Base-by-base conservation (phyloP, 208 protist species). In the Angomonas desouzai region DNA sequence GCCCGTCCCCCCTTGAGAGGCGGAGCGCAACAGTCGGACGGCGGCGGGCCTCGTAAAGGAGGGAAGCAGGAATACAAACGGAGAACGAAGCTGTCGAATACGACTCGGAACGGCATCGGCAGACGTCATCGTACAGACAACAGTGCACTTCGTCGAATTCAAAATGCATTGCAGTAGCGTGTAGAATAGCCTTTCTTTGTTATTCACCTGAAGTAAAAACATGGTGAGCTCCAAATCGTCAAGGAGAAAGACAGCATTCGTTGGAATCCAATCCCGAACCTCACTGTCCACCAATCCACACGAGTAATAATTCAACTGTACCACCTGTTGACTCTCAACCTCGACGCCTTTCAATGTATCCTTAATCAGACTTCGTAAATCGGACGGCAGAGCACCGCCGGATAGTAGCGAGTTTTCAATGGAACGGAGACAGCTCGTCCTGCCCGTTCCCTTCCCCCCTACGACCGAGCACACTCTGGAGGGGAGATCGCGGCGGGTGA, bases 161-260 rank as follows among this genome's bases (percentile, higher is more conserved):
- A 51, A 6, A 51, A 51, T 51, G 20, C 45, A 22, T 3, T 27
- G 20, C 20, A 51, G 6, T 23, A 51, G n/a, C 20, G 45, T 22
- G 45, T 51, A 51, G 20, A 51, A 51, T 23, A 27, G 9, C 45
- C 20, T 23, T 13, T 27, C 10, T 16, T 51, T 51, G 6, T 23
- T 13, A 51, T 51, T 51, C 10, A 51, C 20, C 20, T 13, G 20
- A 27, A 51, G 45, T 23, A 51, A 23, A 51, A 51, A 51, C 20
- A 27, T 23, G 10, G 45, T 51, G 10, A 51, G 45, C 20, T 51
- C 45, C 6, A 51, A 23, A 23, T 51, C 45, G n/a, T 51, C 45
- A 6, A 51, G 45, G n/a, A 51, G 20, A 51, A 51, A 51, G 6
- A 51, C 45, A 27, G 45, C n/a, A 51, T 51, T 51, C 45, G 13